Evolutionary conservation across 2,329 filamentous ascomycete species (phyloP).

Genomic region (Hymenoscyphus albidus): DNA sequence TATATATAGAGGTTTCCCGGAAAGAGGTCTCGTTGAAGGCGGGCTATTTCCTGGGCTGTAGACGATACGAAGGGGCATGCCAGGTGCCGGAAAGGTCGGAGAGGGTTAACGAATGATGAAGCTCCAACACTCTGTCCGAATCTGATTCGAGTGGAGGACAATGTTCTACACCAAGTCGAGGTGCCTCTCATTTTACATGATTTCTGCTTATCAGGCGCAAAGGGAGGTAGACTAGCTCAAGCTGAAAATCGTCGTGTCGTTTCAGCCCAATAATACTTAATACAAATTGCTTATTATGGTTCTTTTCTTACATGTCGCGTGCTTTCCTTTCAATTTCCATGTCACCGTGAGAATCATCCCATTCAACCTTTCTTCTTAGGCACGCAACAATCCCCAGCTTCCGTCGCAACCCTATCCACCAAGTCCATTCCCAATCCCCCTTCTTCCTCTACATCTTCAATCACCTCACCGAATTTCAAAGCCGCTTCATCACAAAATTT

Average conservation of each 20-base stretch:
- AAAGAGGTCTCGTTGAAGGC: background rate
- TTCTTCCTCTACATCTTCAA: constrained; percentile 20
- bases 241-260: background rate
- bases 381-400: constrained; percentile 52
- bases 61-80: constrained; percentile 2
- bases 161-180: background rate
- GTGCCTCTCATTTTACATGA: background rate
- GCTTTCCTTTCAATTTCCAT: background rate
- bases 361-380: constrained; percentile 39
- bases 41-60: background rate
- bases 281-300: constrained; percentile 7
- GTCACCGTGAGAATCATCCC: background rate
- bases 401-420: constrained; percentile 43
- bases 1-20: constrained; percentile 16
- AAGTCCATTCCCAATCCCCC: constrained; percentile 39
- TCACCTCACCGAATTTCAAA: constrained; percentile 50
- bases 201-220: constrained; percentile 12
- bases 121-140: background rate
- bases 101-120: background rate
- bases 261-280: constrained; percentile 13
- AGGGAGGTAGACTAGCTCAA: constrained; percentile 9
- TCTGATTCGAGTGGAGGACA: background rate
- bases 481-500: constrained; percentile 58
- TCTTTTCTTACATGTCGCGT: background rate
- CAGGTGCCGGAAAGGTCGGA: background rate